These are phyloP conservation scores for Lentinus brumalis DNA, from an alignment of 768 basidiomycete genomes.

Conservation along the genomic window DNA sequence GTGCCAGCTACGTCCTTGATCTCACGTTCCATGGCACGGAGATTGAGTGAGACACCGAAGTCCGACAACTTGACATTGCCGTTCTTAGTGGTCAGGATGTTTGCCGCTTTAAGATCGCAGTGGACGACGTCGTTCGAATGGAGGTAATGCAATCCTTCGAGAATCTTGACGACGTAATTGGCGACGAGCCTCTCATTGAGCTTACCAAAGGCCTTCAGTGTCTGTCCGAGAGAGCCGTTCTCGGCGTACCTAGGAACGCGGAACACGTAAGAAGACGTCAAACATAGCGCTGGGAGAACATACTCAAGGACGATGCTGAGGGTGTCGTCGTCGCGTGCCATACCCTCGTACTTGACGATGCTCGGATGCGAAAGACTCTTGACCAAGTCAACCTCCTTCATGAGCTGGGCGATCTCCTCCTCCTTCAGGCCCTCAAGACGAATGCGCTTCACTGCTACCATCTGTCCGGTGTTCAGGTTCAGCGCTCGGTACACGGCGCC, in stretches of 20 bases:
- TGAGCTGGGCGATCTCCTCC: conserved; percentile 85
- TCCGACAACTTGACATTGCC: conserved; percentile 97
- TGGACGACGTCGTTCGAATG: conserved; percentile 91
- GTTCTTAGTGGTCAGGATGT: conserved; percentile 97
- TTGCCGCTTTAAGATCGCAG: conserved; percentile 97
- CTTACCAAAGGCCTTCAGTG: conserved; percentile 90
- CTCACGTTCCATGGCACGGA: conserved; percentile 86
- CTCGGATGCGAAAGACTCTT: conserved; percentile 91
- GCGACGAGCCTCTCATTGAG: conserved; percentile 92
- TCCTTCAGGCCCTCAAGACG: conserved; percentile 88
- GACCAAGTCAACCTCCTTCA: conserved; percentile 92
- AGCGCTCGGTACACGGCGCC: conserved; percentile 94
- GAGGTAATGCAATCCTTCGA: conserved; percentile 93
- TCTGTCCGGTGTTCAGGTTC: conserved; percentile 91
- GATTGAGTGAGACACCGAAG: conserved; percentile 95
- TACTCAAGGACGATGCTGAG: conserved; percentile 95
- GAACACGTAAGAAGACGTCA: conserved; percentile 24
- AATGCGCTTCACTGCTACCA: conserved; percentile 99
- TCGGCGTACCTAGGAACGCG: conserved; percentile 77
- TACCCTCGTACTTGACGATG: conserved; percentile 97
- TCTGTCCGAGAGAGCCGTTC: conserved; percentile 93
- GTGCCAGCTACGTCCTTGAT: conserved; percentile 90
- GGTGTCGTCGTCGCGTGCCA: conserved; percentile 85
- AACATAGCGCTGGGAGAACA: conserved; percentile 36
- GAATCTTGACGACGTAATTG: conserved; percentile 92